Conservation (phyloP, 1,284 basidiomycete species). For the Mycocalia duriaeana region DNA sequence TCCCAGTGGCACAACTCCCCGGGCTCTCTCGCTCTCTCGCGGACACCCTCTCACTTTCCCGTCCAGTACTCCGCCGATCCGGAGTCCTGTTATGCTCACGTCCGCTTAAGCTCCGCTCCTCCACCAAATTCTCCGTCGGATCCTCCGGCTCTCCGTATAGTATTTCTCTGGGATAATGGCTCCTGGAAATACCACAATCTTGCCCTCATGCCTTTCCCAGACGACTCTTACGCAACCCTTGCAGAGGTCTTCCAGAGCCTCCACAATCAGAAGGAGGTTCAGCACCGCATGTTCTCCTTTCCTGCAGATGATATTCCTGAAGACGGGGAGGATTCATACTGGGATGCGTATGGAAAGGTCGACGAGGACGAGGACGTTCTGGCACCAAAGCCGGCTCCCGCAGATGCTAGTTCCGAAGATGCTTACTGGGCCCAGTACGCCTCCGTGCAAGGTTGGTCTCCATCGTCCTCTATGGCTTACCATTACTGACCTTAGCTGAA, state of each 20-base stretch:
- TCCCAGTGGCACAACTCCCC: constrained; percentile 43
- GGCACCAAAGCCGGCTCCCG: too few species aligned
- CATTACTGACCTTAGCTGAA: constrained; percentile 1
- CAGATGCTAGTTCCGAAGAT: constrained; percentile 44
- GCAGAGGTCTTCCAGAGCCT: constrained; percentile 3
- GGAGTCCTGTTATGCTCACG: constrained; percentile 58
- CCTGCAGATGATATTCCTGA: constrained; percentile 13
- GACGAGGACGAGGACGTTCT: constrained; percentile 27
- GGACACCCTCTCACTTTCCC: constrained; percentile 21
- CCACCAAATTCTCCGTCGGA: constrained; percentile 3
- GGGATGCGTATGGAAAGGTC: constrained; percentile 53
- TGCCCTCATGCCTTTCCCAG: constrained; percentile 68
- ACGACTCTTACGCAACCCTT: constrained; percentile 38
- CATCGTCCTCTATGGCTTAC: constrained; percentile 6
- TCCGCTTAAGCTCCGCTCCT: constrained; percentile 38
- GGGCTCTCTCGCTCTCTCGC: constrained; percentile 36
- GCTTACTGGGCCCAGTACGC: constrained; percentile 74
- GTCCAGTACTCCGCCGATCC: constrained; percentile 53
- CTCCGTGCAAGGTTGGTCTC: constrained; percentile 54
- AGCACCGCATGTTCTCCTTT: constrained; percentile 14
- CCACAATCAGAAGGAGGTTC: constrained; percentile 23
- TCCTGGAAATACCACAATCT: constrained; percentile 71
- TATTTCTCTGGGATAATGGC: constrained; percentile 60
- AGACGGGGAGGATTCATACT: constrained; percentile 54
- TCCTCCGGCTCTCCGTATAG: constrained; percentile 45